Evolutionary conservation across 2,329 filamentous ascomycete species (phyloP).

Genomic region (Talaromyces marneffei): DNA sequence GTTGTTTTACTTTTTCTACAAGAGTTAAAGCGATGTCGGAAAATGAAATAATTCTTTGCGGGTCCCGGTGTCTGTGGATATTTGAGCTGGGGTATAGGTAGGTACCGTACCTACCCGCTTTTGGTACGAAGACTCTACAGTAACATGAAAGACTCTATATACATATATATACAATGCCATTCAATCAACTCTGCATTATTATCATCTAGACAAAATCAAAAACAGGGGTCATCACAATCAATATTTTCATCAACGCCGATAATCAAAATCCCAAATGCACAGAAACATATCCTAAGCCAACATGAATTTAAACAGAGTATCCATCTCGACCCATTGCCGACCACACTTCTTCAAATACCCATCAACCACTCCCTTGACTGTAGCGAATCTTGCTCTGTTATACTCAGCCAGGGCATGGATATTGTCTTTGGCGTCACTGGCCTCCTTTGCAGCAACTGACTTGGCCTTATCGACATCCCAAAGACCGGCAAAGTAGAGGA

Average conservation of each 20-base stretch:
- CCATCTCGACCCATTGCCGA: conserved; percentile 90
- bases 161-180: conserved; percentile 6
- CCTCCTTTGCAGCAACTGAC: conserved; percentile 44
- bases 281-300: conserved; percentile 1
- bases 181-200: neutral
- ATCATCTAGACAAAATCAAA: neutral
- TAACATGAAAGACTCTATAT: no score
- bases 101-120: no score
- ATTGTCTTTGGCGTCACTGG: conserved; percentile 55
- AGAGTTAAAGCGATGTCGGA: neutral
- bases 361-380: conserved; percentile 70
- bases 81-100: neutral
- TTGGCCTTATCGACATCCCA: conserved; percentile 87
- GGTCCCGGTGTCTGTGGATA: neutral
- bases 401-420: conserved; percentile 69
- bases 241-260: neutral
- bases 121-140: no score
- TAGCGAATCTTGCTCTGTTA: conserved; percentile 73
- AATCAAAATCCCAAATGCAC: neutral
- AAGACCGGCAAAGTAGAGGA: conserved; percentile 76
- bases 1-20: neutral
- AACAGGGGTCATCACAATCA: neutral
- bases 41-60: neutral
- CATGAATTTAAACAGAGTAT: conserved; percentile 64
- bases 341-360: conserved; percentile 84